Base-by-base conservation (phyloP, 768 basidiomycete genomes). In the Tylopilus intermedius region DNA sequence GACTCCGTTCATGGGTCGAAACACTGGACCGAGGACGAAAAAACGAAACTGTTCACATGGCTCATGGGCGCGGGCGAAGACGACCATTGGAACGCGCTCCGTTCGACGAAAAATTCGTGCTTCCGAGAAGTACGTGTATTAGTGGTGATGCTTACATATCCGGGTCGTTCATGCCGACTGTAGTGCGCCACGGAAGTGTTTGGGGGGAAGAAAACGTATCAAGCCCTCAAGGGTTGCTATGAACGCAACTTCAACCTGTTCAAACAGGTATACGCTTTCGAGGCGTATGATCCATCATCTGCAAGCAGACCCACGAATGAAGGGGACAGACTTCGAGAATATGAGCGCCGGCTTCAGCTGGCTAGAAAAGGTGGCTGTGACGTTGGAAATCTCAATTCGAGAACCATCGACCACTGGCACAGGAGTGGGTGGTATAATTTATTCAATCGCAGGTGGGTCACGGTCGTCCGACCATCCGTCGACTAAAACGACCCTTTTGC, bases 11-110 rank as follows among this genome's bases (percentile, higher is more conserved):
- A 80, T 54, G 88, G 88, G 24, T 84, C 88, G 1, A 89, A 89
- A 59, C 88, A 90, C 60, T 90, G 88, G 88, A 86, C 86, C 0
- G 88, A 89, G 65, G 86, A 88, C 8, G 88, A 90, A 63, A 90
- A 90, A 70, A 77, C 85, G 13, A 81, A 79, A 56, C 72, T 90
- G 43, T 90, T 90, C 67, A 79, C 71, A 41, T 90, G 88, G 87
- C 79, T 90, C 44, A 86, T 90, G 81, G 86, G 79, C 21, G 71
- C 70, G 11, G 76, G 76, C 15, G 79, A 84, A 60, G 86, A 90
- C 60, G 85, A 88, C 18, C 85, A 88, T 54, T 90, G 88, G 83
- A 86, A 83, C 58, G 72, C 84, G 21, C 80, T 90, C 45, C 79
- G 85, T 27, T 84, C 86, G 4, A 85, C 86, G 7, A 90, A 89